These are phyloP conservation scores for Cyberlindnera samutprakarnensis DNA, from an alignment of 805 yeast species.

Conservation along the genomic window DNA sequence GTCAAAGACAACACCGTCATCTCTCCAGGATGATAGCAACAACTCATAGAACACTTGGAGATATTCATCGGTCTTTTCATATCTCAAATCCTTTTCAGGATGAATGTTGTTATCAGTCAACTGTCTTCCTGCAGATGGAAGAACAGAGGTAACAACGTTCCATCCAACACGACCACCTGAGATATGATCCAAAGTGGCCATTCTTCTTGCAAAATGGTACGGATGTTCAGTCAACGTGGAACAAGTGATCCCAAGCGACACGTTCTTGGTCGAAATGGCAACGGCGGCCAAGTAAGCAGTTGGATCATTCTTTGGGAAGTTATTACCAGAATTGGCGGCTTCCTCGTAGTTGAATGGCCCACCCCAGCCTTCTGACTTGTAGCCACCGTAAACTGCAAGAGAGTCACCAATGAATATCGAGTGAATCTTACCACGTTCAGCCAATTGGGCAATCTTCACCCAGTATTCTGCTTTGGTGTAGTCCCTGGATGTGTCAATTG, in stretches of 20 bases:
- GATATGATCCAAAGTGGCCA: conserved; percentile 38
- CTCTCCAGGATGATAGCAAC: conserved; percentile 37
- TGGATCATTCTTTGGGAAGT: conserved; percentile 33
- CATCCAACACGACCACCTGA: conserved; percentile 41
- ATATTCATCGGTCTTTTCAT: conserved; percentile 36
- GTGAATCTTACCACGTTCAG: conserved; percentile 33
- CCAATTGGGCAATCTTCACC: conserved; percentile 30
- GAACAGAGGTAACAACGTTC: conserved; percentile 37
- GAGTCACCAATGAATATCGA: conserved; percentile 34
- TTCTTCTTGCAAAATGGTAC: conserved; percentile 35
- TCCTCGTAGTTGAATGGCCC: conserved; percentile 31
- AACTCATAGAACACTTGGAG: conserved; percentile 33
- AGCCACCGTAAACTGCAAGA: conserved; percentile 33
- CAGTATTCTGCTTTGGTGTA: conserved; percentile 27
- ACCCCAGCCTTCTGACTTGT: conserved; percentile 20
- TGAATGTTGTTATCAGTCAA: conserved; percentile 28
- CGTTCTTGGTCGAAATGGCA: conserved; percentile 35
- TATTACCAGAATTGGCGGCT: conserved; percentile 28
- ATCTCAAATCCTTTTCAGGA: conserved; percentile 36
- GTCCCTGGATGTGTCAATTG: conserved; percentile 15
- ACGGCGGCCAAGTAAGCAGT: conserved; percentile 32
- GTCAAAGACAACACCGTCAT: conserved; percentile 27
- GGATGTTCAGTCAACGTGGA: conserved; percentile 39
- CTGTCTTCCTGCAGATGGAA: conserved; percentile 38
- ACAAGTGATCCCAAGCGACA: conserved; percentile 36